Evolutionary conservation across 805 yeast genomes (phyloP).

Genomic region (Candida rishiriensis): DNA sequence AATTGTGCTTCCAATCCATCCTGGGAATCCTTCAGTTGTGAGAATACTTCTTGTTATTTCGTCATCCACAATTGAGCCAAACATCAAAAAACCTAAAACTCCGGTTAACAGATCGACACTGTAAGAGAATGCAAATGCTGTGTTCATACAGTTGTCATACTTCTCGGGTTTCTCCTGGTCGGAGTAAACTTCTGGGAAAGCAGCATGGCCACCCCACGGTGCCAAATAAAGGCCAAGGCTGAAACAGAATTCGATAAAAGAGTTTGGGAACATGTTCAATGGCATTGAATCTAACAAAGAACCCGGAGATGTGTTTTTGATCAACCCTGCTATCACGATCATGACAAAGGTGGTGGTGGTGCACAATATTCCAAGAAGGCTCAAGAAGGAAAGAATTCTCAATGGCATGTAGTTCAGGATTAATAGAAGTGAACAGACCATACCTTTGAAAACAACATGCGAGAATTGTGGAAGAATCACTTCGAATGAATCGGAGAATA

Average conservation of each 20-base stretch:
- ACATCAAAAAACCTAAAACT: slow-evolving; percentile 59
- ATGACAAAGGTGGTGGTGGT: slow-evolving; percentile 60
- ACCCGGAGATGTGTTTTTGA: slow-evolving; percentile 64
- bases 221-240: slow-evolving; percentile 69
- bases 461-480: slow-evolving; percentile 41
- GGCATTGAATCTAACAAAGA: slow-evolving; percentile 61
- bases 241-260: slow-evolving; percentile 46
- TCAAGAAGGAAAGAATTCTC: slow-evolving; percentile 62
- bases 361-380: slow-evolving; percentile 65
- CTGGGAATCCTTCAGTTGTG: slow-evolving; percentile 41
- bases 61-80: slow-evolving; percentile 44
- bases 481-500: slow-evolving; percentile 57
- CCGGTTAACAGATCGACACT: slow-evolving; percentile 62
- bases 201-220: slow-evolving; percentile 84
- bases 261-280: slow-evolving; percentile 63
- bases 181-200: slow-evolving; percentile 65
- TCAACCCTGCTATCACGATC: slow-evolving; percentile 59
- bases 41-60: slow-evolving; percentile 49
- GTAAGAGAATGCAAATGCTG: slow-evolving; percentile 58
- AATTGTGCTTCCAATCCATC: slow-evolving; percentile 43
- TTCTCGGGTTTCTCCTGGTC: slow-evolving; percentile 69
- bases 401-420: slow-evolving; percentile 64
- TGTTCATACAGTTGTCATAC: slow-evolving; percentile 47
- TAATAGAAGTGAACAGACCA: slow-evolving; percentile 37
- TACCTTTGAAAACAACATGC: slow-evolving; percentile 36